These are phyloP conservation scores for Hondaea fermentalgiana DNA, from an alignment of 108 stramenopile genomes.

Conservation along the genomic window DNA sequence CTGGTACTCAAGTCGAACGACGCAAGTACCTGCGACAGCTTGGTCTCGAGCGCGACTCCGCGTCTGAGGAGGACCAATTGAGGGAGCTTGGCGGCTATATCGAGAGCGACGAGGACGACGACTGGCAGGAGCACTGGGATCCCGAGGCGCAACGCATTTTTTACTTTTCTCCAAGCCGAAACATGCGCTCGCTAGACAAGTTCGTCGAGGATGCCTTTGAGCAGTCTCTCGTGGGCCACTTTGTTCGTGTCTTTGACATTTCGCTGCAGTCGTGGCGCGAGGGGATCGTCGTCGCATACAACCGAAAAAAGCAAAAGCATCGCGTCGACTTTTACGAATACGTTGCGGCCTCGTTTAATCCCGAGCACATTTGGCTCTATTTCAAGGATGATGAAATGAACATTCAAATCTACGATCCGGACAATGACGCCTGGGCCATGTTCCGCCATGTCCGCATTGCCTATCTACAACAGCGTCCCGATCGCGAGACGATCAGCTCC, in stretches of 20 bases:
- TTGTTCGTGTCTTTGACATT: not conserved
- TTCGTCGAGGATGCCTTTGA: not conserved
- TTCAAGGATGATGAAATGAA: not conserved
- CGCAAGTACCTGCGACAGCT: not conserved
- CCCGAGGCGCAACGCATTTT: not conserved
- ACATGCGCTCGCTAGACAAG: not conserved
- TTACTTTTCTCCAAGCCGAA: not conserved
- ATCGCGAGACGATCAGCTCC: not conserved
- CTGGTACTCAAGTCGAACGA: not conserved
- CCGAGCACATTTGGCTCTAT: not conserved
- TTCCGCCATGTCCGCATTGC: constrained; percentile 3
- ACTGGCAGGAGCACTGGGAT: constrained; percentile 17
- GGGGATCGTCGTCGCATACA: not conserved
- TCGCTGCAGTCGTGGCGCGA: not conserved
- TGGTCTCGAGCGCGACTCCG: not conserved
- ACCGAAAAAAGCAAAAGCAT: not conserved
- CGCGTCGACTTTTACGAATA: not conserved
- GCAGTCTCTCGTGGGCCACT: not conserved
- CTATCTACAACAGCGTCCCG: not conserved
- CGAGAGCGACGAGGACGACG: not conserved
- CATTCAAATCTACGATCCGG: not conserved
- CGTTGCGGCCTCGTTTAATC: not conserved
- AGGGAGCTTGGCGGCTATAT: not conserved
- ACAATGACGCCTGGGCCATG: constrained; percentile 2
- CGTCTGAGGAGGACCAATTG: not conserved